Conservation (phyloP, 129 eudicot species). For the Centrapalus pauciflorus region DNA sequence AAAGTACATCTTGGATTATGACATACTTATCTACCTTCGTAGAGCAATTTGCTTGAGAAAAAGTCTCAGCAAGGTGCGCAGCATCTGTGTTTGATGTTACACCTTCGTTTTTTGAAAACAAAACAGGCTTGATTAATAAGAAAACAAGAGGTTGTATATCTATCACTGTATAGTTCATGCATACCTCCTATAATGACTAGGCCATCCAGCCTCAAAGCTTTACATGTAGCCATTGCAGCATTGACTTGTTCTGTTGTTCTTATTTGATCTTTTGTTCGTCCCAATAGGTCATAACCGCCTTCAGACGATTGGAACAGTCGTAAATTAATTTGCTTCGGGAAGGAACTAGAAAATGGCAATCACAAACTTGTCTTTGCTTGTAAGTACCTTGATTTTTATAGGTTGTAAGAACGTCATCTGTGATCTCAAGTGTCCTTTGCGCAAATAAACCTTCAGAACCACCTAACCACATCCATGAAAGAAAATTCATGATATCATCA, state of each 20-base stretch:
- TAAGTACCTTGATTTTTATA: conserved; percentile 89
- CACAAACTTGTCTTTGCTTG: background rate
- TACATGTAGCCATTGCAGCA: conserved; percentile 84
- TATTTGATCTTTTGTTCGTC: conserved; percentile 95
- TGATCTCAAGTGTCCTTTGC: conserved; percentile 72
- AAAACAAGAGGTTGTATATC: background rate
- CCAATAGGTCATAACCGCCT: conserved; percentile 98
- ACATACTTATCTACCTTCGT: conserved; percentile 56
- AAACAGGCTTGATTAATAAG: conserved; percentile 5
- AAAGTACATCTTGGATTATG: background rate
- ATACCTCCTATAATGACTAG: conserved; percentile 95
- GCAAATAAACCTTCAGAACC: conserved; percentile 98
- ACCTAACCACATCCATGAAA: conserved; percentile 46
- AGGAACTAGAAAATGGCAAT: background rate
- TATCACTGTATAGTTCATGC: background rate
- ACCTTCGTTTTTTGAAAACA: conserved; percentile 38
- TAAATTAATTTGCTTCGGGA: background rate
- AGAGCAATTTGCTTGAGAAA: conserved; percentile 81
- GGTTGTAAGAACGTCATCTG: conserved; percentile 75
- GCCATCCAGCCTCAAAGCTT: conserved; percentile 80
- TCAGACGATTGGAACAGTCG: conserved; percentile 4
- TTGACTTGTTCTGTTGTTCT: conserved; percentile 93
- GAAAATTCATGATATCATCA: background rate
- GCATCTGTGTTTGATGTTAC: conserved; percentile 99
- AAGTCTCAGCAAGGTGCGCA: conserved; percentile 94